phyloP scores from a whole-genome alignment of 306 rosid species.

The Begonia fuchsioides region DNA sequence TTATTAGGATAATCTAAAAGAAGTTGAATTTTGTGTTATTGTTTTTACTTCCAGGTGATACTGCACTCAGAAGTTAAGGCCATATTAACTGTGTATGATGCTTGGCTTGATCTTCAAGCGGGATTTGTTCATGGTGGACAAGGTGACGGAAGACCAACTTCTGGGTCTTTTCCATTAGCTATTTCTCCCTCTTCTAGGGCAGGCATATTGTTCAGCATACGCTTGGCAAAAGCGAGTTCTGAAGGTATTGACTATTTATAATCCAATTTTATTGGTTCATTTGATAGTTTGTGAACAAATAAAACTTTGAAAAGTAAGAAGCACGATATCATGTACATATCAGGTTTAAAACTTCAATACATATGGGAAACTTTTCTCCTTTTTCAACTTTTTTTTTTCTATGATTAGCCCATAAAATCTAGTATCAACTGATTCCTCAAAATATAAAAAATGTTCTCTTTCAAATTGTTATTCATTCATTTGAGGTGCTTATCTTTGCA shows the following conservation, averaged over 20 bases:
- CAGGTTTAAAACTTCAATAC: no score
- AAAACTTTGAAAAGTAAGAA: no score
- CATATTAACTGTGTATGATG: conserved; percentile 60
- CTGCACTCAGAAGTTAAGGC: conserved; percentile 94
- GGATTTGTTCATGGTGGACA: conserved; percentile 70
- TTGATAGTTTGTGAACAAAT: no score
- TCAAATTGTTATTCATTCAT: no score
- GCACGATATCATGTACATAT: no score
- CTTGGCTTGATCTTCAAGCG: conserved; percentile 97
- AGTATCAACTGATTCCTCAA: no score
- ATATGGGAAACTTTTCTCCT: no score
- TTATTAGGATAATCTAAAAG: conserved; percentile 7
- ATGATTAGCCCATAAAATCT: no score
- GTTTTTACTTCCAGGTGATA: conserved; percentile 50
- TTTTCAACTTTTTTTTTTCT: no score
- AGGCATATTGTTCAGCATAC: conserved; percentile 73
- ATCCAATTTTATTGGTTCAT: no score
- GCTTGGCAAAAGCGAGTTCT: conserved; percentile 42
- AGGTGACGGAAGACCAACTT: conserved; percentile 58
- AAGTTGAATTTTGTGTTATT: conserved; percentile 13
- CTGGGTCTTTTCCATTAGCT: conserved; percentile 70
- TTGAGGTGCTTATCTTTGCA: no score
- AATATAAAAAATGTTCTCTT: no score
- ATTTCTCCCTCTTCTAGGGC: conserved; percentile 79
- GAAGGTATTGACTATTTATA: conserved; percentile 52